Evolutionary conservation across 768 basidiomycete genomes (phyloP), one percentile per base, ranked within the genome.

Genomic region (Sarcodon sp.): DNA sequence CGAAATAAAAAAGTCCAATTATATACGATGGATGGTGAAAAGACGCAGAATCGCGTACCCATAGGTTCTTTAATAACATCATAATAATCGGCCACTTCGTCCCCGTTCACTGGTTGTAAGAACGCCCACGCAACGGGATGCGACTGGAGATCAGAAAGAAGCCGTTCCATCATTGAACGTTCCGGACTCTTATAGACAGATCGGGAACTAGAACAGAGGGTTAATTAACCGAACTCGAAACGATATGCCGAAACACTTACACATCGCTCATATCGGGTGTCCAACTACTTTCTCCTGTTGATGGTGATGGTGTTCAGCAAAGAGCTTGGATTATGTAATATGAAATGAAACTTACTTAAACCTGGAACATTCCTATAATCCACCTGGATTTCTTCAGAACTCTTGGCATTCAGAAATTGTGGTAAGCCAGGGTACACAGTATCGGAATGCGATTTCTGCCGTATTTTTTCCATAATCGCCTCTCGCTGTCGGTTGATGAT

Each of bases 51-150:
- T 32, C 27, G 70, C 79, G 50, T 54, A 91, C 91, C 92, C 93
- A 98, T 98, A 3, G 96, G 96, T 49, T 80, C 67, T 55, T 80
- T 82, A 59, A 98, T 81, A 44, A 92, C 77, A 16, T 89, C 83
- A 62, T 89, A 86, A 57, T 99, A 99, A 59, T 97, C 93, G 6
- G 72, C 62, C 6, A 93, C 93, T 51, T 90, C 84, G 6, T 77
- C 76, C 2, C 63, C 68, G 54, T 83, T 80, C 39, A 98, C 93
- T 3, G 96, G 91, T 46, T 71, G 61, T 32, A 71, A 66, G 66
- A 98, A 99, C 6, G 96, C 79, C 93, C 96, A 99, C 1, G 87
- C 77, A 36, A 77, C 73, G 7, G 83, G 73, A 58, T 92, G 84
- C 31, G 70, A 75, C 60, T 85, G 79, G 47, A 98, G 64, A 45